Evolutionary conservation across 2,329 filamentous ascomycete species (phyloP), one percentile per base, ranked within the genome.

Genomic region (Apiospora kogelbergensis): DNA sequence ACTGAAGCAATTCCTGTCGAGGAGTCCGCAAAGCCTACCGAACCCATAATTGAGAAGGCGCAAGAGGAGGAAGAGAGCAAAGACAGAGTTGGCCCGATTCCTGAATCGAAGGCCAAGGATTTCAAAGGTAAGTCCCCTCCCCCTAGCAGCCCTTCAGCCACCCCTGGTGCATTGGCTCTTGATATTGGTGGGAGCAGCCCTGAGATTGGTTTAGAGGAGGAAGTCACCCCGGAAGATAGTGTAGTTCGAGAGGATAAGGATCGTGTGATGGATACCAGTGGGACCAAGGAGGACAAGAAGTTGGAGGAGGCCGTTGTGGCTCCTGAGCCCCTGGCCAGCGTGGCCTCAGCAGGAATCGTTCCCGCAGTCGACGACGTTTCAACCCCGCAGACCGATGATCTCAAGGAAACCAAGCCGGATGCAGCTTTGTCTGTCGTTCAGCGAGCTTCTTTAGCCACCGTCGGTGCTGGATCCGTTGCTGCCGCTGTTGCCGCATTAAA

Each of bases 41-140:
- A 45, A 10, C 63, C 53, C 30, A 41, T 30, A 40, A 41, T 67
- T 42, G 26, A 57, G 69, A 70, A 40, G 30, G 22, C 30, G 42
- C 11, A 46, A 26, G 78, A 77, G 66, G 77, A 78, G 60, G 77
- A 78, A 41, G 79, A 83, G 74, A 79, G 76, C 68, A 82, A 81
- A 72, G 81, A 83, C 69, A 78, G 73, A 5, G 75, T 82, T 70
- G 80, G 78, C 37, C 80, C 80, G 33, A 82, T 82, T 69, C 75
- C 78, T 64, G 72, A 74, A 63, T 78, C 80, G 65, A 79, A 79
- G 70, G 80, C 77, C 72, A 73, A 70, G 67, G 72, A 73, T 64
- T 80, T 78, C 73, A 83, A 82, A 84, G 82, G 82, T 84, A 80
- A 84, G 82, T 78, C 80, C 77, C 73, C 76, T 75, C 77, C 72